Base-by-base conservation (phyloP, 202 grass and related monocot genomes). In the Carex arenaria region DNA sequence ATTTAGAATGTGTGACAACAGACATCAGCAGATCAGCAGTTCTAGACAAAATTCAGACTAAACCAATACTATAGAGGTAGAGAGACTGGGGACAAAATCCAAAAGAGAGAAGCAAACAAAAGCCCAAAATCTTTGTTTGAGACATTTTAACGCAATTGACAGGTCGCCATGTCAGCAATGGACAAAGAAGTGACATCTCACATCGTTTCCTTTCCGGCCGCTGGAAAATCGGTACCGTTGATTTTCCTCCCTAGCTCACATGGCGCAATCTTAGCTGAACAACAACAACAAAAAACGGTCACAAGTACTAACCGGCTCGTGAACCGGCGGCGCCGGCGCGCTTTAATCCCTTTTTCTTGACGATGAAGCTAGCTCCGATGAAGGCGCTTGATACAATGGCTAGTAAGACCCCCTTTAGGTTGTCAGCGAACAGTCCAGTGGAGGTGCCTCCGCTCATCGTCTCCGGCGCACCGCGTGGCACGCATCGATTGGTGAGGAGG, bases 321-420 rank as follows among this genome's bases (percentile, higher is more conserved):
- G 89, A n/a, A 61, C 96, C 93, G 12, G 75, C 30, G 61, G 89
- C 78, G 15, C 89, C 89, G 64, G 96, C 96, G 68, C 96, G 96
- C 78, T 89, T 92, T 63, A 95, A 93, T 4, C 91, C 96, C 85
- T 95, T 98, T 84, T 98, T 94, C 91, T 98, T 95, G 86, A 99
- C 88, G 91, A 99, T 93, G 88, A 99, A 99, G 88, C 96, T 99
- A 82, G 92, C 93, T 11, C 96, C 93, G 85, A 99, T 93, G 91
- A 99, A 99, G 57, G 91, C 91, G 81, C 91, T 95, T 65, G 96
- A 99, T 84, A 88, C 89, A 63, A 95, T 74, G 64, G 96, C 88
- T 85, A 99, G 91, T 74, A 95, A 85, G 61, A 92, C 84, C 63
- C 96, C 96, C 85, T 84, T 94, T 62, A 99, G 89, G 84, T 99